Evolutionary conservation across 345 rosid genomes (phyloP).

Genomic region (Excoecaria cochinchinensis): DNA sequence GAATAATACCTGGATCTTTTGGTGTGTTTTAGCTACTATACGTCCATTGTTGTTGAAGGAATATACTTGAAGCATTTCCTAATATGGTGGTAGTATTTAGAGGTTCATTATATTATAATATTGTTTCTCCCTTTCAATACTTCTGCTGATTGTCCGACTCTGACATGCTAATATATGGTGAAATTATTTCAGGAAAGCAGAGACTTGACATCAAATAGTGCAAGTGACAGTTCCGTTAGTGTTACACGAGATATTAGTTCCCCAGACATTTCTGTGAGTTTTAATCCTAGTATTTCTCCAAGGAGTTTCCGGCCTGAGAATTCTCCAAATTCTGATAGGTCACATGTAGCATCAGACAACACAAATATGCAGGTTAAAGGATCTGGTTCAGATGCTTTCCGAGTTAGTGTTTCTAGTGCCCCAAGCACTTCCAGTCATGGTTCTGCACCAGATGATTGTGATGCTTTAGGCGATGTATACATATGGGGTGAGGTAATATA

Average conservation of each 20-base stretch:
- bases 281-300: constrained; percentile 50
- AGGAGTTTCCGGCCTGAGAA: constrained; percentile 54
- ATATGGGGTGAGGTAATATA: constrained; percentile 92
- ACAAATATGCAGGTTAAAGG: constrained; percentile 84
- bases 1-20: background rate
- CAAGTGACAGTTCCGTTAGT: constrained; percentile 80
- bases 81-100: background rate
- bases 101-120: background rate
- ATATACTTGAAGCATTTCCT: background rate
- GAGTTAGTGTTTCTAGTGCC: constrained; percentile 94
- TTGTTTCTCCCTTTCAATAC: constrained; percentile 7
- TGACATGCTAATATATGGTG: constrained; percentile 15
- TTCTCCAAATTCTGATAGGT: constrained; percentile 62
- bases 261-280: constrained; percentile 56
- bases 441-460: constrained; percentile 92
- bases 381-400: constrained; percentile 79
- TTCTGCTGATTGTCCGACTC: background rate
- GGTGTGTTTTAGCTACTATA: background rate
- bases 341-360: constrained; percentile 85
- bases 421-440: constrained; percentile 98
- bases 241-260: constrained; percentile 61
- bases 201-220: constrained; percentile 81
- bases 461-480: constrained; percentile 95
- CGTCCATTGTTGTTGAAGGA: background rate
- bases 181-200: constrained; percentile 68